Conservation (phyloP, 176 grass and related monocot genomes). For the Carex parvula region DNA sequence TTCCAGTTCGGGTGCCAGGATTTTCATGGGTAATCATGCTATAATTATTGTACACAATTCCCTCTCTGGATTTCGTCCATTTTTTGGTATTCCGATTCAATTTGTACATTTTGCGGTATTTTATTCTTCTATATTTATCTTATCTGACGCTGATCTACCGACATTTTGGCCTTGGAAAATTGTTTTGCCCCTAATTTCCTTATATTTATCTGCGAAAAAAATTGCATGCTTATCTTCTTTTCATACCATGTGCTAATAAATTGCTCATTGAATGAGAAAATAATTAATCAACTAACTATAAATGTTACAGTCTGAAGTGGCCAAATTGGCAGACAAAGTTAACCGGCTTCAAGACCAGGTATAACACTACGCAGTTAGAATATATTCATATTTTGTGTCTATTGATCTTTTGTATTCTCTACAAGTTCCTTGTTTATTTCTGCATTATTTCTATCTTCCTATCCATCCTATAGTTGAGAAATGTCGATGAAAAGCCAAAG, state of each 20-base stretch:
- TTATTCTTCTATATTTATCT: not conserved
- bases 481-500: slow-evolving; percentile 32
- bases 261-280: not conserved
- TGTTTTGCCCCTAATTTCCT: not conserved
- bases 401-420: not conserved
- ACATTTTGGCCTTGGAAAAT: not conserved
- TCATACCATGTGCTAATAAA: not conserved
- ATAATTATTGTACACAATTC: not conserved
- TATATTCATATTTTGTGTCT: slow-evolving; percentile 19
- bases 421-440: not conserved
- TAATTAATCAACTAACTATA: slow-evolving; percentile 20
- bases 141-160: not conserved
- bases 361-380: slow-evolving; percentile 22
- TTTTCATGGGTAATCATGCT: not conserved
- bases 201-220: not conserved
- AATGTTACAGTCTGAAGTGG: slow-evolving; percentile 61
- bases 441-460: slow-evolving; percentile 5
- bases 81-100: not conserved
- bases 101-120: not conserved
- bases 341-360: slow-evolving; percentile 81
- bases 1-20: not conserved
- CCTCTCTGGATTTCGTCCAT: not conserved
- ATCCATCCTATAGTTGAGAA: slow-evolving; percentile 63
- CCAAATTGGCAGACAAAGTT: slow-evolving; percentile 53
- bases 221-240: not conserved